A percentile compares a stretch with the other conserved stretches of the same genome.
Conservation (phyloP, 306 rosid species). For the Coriaria nepalensis region DNA sequence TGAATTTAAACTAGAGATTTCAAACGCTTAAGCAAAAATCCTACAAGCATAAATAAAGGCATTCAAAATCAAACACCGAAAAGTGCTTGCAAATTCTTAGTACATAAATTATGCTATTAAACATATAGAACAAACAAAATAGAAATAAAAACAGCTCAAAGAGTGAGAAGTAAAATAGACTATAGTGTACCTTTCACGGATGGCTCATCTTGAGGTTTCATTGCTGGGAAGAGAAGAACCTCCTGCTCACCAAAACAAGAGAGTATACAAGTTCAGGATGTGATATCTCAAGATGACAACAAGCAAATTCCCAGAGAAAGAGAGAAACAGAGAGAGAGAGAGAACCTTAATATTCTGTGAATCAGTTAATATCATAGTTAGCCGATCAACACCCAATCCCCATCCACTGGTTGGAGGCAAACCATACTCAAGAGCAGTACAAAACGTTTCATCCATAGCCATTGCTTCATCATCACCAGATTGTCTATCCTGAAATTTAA, state of each 20-base stretch:
- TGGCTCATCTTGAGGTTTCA: conserved; percentile 77
- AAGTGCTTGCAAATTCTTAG: too few species aligned
- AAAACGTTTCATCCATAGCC: conserved; percentile 82
- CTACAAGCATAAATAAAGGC: too few species aligned
- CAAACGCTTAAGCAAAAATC: too few species aligned
- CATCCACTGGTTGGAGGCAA: conserved; percentile 95
- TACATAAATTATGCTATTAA: too few species aligned
- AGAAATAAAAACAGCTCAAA: background rate
- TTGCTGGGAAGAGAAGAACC: conserved; percentile 90
- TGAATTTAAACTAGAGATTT: too few species aligned
- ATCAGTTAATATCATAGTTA: conserved; percentile 70
- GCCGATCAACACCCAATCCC: conserved; percentile 92
- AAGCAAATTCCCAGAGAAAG: background rate
- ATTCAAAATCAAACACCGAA: too few species aligned
- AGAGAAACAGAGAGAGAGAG: background rate
- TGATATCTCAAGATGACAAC: too few species aligned
- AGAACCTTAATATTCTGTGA: conserved; percentile 81
- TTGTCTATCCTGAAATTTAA: conserved; percentile 57
- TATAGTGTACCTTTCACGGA: conserved; percentile 20
- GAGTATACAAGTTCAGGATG: background rate
- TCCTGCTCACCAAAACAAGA: conserved; percentile 37
- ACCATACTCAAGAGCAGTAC: conserved; percentile 87
- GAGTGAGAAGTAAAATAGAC: too few species aligned
- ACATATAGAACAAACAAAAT: too few species aligned
- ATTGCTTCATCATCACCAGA: conserved; percentile 97